A percentile compares a stretch with the other conserved stretches of the same genome.
Evolutionary conservation across 208 protist species (phyloP).

Genomic region (Leishmania amazonensis): DNA sequence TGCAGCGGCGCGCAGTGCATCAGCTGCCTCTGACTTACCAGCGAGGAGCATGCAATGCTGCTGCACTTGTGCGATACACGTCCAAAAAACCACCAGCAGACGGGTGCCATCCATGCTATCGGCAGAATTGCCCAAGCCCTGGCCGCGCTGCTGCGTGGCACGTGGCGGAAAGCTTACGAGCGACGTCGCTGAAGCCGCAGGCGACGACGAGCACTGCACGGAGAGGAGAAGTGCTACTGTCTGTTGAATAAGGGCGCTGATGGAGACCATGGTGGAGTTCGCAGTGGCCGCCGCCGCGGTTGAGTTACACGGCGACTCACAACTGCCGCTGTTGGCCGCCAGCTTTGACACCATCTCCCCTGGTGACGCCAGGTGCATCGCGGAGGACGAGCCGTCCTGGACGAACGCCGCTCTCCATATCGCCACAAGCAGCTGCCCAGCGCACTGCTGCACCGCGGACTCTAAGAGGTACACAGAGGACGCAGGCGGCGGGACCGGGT

Average conservation of each 20-base stretch:
- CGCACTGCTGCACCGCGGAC: slow-evolving; percentile 42
- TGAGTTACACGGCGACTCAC: background rate
- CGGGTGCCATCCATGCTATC: slow-evolving; percentile 19
- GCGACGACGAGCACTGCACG: background rate
- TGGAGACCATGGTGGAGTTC: background rate
- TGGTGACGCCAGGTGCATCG: background rate
- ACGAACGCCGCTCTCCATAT: slow-evolving; percentile 20
- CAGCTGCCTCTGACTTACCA: slow-evolving; percentile 18
- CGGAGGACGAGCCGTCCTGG: slow-evolving; percentile 3
- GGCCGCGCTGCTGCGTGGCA: background rate
- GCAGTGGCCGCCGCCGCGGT: background rate
- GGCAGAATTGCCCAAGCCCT: background rate
- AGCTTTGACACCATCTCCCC: background rate
- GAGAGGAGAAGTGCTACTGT: slow-evolving; percentile 4
- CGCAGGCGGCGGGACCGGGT: slow-evolving; percentile 61
- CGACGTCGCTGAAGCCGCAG: background rate
- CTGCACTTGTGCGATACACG: slow-evolving; percentile 22
- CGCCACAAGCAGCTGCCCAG: slow-evolving; percentile 20
- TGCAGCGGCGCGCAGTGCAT: slow-evolving; percentile 19
- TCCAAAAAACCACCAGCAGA: slow-evolving; percentile 25
- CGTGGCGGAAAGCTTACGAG: background rate
- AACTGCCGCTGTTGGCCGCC: background rate
- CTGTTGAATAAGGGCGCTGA: slow-evolving; percentile 2
- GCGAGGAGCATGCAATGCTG: slow-evolving; percentile 28
- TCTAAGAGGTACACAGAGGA: slow-evolving; percentile 43